Evolutionary conservation across 768 basidiomycete genomes (phyloP).

Genomic region (Termitomyces sp.): DNA sequence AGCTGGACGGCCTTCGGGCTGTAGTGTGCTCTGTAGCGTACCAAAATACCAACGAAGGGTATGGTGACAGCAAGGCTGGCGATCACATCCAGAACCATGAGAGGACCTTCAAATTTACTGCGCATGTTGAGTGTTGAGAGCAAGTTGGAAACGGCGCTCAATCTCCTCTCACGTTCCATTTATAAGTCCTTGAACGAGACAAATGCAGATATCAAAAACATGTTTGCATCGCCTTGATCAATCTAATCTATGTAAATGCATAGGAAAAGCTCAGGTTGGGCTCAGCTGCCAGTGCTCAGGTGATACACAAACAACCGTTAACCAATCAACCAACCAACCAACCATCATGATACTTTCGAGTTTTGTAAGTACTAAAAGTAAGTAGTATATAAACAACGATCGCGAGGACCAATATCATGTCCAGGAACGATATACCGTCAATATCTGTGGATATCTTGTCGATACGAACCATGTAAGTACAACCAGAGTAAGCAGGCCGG

Average conservation of each 20-base stretch:
- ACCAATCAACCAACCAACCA: too few relatives aligned
- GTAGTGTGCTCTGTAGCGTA: conserved; percentile 78
- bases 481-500: too few relatives aligned
- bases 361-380: too few relatives aligned
- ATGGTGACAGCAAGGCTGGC: conserved; percentile 54
- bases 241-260: background rate
- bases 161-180: background rate
- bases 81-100: background rate
- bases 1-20: conserved; percentile 79
- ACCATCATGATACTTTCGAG: too few relatives aligned
- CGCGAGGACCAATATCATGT: too few relatives aligned
- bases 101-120: background rate
- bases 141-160: background rate
- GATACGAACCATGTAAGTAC: too few relatives aligned
- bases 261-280: background rate
- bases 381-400: too few relatives aligned
- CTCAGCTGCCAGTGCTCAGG: background rate
- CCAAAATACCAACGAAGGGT: conserved; percentile 61
- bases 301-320: too few relatives aligned
- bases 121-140: conserved; percentile 1
- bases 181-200: background rate
- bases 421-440: too few relatives aligned
- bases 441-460: too few relatives aligned
- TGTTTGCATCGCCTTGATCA: background rate
- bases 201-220: background rate